These are phyloP conservation scores for Coemansia sp. DNA, from an alignment of 192 early-diverging fungal genomes.

Conservation along the genomic window DNA sequence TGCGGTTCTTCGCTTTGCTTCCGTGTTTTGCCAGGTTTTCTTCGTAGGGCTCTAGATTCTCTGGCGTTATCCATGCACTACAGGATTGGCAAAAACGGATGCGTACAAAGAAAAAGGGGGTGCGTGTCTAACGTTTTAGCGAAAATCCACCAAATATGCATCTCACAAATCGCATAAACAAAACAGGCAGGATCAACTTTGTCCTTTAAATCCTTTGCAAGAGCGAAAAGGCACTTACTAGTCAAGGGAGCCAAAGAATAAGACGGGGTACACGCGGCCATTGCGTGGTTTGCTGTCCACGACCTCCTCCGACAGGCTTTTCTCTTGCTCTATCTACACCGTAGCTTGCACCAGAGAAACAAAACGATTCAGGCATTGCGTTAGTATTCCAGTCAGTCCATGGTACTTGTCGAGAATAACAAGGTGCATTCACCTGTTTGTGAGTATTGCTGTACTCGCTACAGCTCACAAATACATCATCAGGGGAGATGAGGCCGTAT, in stretches of 20 bases:
- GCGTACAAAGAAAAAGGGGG: not conserved
- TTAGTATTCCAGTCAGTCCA: not conserved
- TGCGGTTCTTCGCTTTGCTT: conserved; percentile 53
- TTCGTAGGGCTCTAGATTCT: conserved; percentile 53
- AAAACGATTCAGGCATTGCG: not conserved
- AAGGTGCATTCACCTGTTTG: not conserved
- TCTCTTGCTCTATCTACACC: conserved; percentile 53
- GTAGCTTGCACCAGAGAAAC: not conserved
- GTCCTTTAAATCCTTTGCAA: not conserved
- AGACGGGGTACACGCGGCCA: conserved; percentile 50
- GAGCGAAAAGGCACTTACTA: conserved; percentile 45
- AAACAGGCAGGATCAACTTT: not conserved
- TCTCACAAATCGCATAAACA: conserved; percentile 5
- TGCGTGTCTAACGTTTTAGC: not conserved
- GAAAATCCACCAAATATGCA: not conserved
- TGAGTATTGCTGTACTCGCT: not conserved
- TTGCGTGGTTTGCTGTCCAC: conserved; percentile 53
- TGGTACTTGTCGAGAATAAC: not conserved
- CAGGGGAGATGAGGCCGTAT: too few relatives aligned
- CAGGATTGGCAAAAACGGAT: not conserved
- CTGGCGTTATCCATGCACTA: conserved; percentile 55
- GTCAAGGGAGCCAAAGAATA: conserved; percentile 58
- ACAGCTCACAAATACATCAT: not conserved
- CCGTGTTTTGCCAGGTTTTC: conserved; percentile 48
- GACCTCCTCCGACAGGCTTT: conserved; percentile 37